Evolutionary conservation across 768 basidiomycete species (phyloP).

Genomic region (Tubosaeta sp.): DNA sequence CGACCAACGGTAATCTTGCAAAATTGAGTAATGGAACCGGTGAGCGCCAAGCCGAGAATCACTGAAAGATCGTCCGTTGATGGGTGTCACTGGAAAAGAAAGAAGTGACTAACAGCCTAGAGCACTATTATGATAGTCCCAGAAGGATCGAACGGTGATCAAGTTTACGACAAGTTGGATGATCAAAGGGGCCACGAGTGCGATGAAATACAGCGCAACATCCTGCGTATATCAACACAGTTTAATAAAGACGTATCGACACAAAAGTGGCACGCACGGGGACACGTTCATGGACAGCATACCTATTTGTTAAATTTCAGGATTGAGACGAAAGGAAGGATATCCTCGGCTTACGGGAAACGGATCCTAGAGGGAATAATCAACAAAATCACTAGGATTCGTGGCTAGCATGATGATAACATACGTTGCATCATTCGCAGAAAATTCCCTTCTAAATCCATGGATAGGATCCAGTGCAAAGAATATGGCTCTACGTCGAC

Average conservation of each 20-base stretch:
- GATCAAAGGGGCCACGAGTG: conserved; percentile 60
- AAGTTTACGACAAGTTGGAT: conserved; percentile 68
- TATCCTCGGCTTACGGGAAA: conserved; percentile 19
- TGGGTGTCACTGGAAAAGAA: conserved; percentile 23
- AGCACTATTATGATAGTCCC: conserved; percentile 78
- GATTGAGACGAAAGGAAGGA: neutral
- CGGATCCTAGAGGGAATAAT: conserved; percentile 15
- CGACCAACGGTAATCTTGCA: conserved; percentile 86
- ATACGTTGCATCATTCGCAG: conserved; percentile 71
- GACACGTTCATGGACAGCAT: conserved; percentile 71
- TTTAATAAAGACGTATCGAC: neutral
- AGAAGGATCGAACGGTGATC: conserved; percentile 73
- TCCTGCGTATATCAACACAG: conserved; percentile 30
- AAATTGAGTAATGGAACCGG: conserved; percentile 81
- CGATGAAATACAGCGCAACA: conserved; percentile 48
- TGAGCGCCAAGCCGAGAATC: conserved; percentile 66
- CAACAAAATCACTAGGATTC: conserved; percentile 10
- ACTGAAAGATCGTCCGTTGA: conserved; percentile 38
- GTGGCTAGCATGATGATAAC: neutral
- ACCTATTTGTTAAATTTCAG: conserved; percentile 38
- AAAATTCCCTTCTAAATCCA: conserved; percentile 77
- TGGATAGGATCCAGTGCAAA: conserved; percentile 60
- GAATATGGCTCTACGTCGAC: conserved; percentile 48
- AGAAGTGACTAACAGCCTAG: conserved; percentile 39
- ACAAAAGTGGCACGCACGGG: conserved; percentile 46